Evolutionary conservation across 208 protist species (phyloP).

Genomic region (Crithidia fasciculata): DNA sequence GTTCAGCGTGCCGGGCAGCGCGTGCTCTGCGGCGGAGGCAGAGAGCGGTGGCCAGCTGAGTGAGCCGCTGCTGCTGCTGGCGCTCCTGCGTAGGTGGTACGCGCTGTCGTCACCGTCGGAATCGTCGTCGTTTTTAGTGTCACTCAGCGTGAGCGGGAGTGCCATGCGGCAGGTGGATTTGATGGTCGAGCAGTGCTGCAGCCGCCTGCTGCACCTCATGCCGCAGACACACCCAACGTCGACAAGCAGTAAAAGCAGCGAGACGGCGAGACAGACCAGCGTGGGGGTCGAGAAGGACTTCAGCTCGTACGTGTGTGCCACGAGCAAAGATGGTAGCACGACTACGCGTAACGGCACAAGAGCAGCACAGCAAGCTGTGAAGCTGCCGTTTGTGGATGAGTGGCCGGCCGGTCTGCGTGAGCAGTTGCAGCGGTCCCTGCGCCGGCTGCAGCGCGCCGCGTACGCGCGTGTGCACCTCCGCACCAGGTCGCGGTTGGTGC

Average conservation of each 20-base stretch:
- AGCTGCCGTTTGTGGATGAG: conserved; percentile 23
- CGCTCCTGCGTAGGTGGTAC: conserved; percentile 74
- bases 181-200: conserved; percentile 61
- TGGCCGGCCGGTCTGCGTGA: conserved; percentile 39
- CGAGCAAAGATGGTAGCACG: neutral
- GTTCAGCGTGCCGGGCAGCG: neutral
- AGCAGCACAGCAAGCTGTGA: too few relatives aligned
- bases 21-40: neutral
- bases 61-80: conserved; percentile 70
- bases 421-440: conserved; percentile 54
- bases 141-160: conserved; percentile 47
- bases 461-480: conserved; percentile 43
- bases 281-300: conserved; percentile 25
- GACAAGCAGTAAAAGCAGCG: neutral
- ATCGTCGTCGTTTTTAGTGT: conserved; percentile 22
- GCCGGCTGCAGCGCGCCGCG: conserved; percentile 56
- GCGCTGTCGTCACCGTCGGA: conserved; percentile 36
- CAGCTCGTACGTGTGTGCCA: conserved; percentile 34
- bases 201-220: conserved; percentile 53
- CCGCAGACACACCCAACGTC: conserved; percentile 1
- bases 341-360: neutral
- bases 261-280: neutral
- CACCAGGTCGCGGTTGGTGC: neutral
- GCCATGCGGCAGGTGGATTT: conserved; percentile 68
- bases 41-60: conserved; percentile 45